Conservation (phyloP, 1,139 yeast genomes). For the Yamadazyma atlantica region DNA sequence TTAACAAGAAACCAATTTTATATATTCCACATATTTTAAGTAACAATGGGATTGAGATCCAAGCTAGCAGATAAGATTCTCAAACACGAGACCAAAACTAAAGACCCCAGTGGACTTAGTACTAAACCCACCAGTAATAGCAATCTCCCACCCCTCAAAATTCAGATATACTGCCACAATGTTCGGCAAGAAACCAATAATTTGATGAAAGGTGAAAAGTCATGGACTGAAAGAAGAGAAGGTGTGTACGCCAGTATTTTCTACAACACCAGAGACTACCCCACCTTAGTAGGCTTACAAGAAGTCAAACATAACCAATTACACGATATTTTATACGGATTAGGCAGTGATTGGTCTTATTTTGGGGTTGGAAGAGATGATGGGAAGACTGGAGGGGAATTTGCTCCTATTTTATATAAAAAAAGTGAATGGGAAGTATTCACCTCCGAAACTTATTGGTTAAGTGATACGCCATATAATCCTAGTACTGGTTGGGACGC, state of each 20-base stretch:
- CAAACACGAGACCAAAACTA: conserved; percentile 5
- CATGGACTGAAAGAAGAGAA: conserved; percentile 26
- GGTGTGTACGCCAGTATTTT: conserved; percentile 22
- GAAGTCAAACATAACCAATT: conserved; percentile 31
- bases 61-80: conserved; percentile 3
- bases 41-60: conserved; percentile 10
- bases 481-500: conserved; percentile 48
- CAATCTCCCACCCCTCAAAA: conserved; percentile 16
- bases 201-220: conserved; percentile 24
- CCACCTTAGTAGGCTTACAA: conserved; percentile 33
- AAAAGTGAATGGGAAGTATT: conserved; percentile 28
- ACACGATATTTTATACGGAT: conserved; percentile 24
- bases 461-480: conserved; percentile 37
- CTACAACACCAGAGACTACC: conserved; percentile 14
- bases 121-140: conserved; percentile 1
- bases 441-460: conserved; percentile 42
- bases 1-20: too few species aligned
- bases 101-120: conserved; percentile 1
- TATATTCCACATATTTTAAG: not conserved
- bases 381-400: conserved; percentile 44
- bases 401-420: conserved; percentile 43
- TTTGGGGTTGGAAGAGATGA: conserved; percentile 53
- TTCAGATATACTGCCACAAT: conserved; percentile 34
- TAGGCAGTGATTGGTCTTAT: conserved; percentile 34
- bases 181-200: conserved; percentile 24